phyloP scores from a whole-genome alignment of 257 asterid species.

The Knoxia roxburghii region DNA sequence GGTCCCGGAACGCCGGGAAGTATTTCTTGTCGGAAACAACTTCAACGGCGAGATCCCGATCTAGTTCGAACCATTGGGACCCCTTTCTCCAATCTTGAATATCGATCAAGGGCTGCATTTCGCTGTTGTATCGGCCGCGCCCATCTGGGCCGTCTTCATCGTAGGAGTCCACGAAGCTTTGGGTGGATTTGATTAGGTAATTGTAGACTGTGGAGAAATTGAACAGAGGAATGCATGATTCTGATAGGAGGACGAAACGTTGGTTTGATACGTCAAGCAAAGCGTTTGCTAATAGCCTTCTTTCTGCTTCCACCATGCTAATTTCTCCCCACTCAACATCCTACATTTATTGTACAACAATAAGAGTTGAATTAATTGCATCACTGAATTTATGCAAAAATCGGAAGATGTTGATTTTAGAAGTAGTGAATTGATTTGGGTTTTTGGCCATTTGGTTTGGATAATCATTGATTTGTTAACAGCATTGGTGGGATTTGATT shows the following conservation, averaged over 20 bases:
- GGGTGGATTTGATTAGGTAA: constrained; percentile 51
- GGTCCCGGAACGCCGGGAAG: constrained; percentile 35
- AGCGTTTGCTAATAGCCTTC: constrained; percentile 75
- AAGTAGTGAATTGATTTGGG: too few relatives aligned
- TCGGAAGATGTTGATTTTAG: too few relatives aligned
- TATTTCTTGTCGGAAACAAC: constrained; percentile 42
- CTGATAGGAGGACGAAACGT: constrained; percentile 73
- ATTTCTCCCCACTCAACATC: constrained; percentile 69
- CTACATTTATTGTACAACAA: constrained; percentile 31
- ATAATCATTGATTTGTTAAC: too few relatives aligned
- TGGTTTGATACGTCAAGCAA: constrained; percentile 78
- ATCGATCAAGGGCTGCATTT: constrained; percentile 49
- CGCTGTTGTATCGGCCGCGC: constrained; percentile 49
- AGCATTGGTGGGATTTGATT: too few relatives aligned
- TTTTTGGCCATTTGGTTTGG: too few relatives aligned
- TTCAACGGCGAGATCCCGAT: constrained; percentile 56
- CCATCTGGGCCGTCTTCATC: constrained; percentile 59
- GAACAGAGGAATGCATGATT: constrained; percentile 75
- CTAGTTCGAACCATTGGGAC: constrained; percentile 80
- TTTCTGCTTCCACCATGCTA: constrained; percentile 86
- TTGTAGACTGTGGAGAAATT: constrained; percentile 72
- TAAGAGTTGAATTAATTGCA: background rate
- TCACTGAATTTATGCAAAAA: background rate
- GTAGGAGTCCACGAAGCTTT: constrained; percentile 45
- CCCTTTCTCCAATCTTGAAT: constrained; percentile 74